phyloP scores from a whole-genome alignment of 805 yeast species.

The Schwanniomyces pseudopolymorphus region DNA sequence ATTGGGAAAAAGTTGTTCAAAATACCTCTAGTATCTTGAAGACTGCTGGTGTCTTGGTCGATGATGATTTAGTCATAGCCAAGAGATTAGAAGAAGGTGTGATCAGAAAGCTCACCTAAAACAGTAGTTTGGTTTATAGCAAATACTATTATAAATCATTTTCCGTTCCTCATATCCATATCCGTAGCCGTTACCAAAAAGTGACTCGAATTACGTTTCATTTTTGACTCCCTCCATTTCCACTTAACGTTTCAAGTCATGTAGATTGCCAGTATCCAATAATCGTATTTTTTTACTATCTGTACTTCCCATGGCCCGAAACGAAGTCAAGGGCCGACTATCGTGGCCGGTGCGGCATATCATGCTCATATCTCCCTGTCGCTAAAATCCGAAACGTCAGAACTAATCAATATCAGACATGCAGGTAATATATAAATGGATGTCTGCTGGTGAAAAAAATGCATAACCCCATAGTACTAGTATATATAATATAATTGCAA shows the following conservation, averaged over 20 bases:
- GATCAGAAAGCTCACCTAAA: conserved; percentile 5
- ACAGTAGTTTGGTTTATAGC: background rate
- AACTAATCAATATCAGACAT: background rate
- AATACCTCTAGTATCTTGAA: conserved; percentile 59
- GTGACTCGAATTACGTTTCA: background rate
- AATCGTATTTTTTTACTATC: background rate
- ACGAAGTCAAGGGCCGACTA: background rate
- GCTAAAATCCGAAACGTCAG: background rate
- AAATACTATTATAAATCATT: background rate
- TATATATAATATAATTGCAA: background rate
- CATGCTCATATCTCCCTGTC: background rate
- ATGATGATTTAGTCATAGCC: conserved; percentile 22
- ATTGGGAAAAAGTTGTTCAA: conserved; percentile 50
- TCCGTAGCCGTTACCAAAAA: background rate
- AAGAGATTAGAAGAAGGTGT: conserved; percentile 26
- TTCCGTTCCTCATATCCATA: background rate
- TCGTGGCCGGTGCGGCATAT: background rate
- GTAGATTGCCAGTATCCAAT: background rate
- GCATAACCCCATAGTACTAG: no score
- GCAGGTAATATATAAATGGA: background rate
- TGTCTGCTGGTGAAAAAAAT: background rate
- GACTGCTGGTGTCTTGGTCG: conserved; percentile 60
- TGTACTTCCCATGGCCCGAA: background rate
- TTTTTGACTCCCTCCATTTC: background rate
- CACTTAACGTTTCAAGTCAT: background rate